phyloP scores from a whole-genome alignment of 129 eudicot species.

The Helianthus tuberosus region DNA sequence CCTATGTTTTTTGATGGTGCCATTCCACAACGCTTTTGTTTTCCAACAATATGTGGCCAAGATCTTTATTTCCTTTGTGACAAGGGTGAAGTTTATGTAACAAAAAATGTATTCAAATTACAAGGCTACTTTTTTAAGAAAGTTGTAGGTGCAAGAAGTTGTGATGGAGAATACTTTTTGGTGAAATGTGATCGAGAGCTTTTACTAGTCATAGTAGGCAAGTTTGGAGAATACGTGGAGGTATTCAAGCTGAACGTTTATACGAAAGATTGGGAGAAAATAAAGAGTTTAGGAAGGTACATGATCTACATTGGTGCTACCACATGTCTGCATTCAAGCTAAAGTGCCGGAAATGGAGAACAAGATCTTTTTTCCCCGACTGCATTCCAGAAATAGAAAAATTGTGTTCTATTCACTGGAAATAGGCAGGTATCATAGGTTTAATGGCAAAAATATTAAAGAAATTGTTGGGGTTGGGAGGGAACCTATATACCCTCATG shows the following conservation, averaged over 20 bases:
- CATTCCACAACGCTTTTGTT: background rate
- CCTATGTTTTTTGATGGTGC: background rate
- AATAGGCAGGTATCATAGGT: background rate
- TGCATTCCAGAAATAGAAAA: background rate
- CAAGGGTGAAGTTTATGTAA: background rate
- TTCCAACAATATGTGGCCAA: background rate
- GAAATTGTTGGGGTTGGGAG: background rate
- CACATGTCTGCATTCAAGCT: background rate
- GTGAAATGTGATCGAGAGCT: background rate
- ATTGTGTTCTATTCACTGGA: conserved; percentile 30
- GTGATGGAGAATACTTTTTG: background rate
- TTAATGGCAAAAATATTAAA: background rate
- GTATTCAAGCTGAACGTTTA: conserved; percentile 21
- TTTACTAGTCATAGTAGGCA: background rate
- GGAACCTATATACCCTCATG: background rate
- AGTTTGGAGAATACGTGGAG: conserved; percentile 2
- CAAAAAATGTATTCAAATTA: no score
- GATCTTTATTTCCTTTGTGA: conserved; percentile 3
- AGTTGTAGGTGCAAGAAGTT: background rate
- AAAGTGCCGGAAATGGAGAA: conserved; percentile 3
- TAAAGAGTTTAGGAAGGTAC: conserved; percentile 13
- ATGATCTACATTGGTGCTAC: conserved; percentile 10
- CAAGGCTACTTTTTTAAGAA: background rate
- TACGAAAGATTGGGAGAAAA: conserved; percentile 2
- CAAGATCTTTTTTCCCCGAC: conserved; percentile 27